Conservation (phyloP, 176 grass and related monocot genomes). For the Tillandsia fasciculata region DNA sequence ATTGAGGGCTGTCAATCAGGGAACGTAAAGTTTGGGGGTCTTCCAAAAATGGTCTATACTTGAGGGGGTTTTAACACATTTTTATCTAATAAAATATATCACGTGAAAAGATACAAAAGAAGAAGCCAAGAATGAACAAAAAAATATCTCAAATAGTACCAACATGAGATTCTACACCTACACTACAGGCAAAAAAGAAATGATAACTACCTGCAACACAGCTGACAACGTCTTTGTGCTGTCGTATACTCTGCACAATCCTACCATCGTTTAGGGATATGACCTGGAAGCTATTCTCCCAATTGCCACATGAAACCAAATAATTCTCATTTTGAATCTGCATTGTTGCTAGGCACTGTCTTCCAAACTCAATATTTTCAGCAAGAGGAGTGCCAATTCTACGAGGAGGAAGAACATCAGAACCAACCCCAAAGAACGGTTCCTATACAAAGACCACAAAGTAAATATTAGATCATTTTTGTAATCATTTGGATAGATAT, state of each 20-base stretch:
- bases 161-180: too few species aligned
- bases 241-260: slow-evolving; percentile 91
- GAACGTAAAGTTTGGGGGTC: too few species aligned
- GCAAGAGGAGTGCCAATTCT: slow-evolving; percentile 73
- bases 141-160: background rate
- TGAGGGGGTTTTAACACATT: too few species aligned
- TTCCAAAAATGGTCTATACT: too few species aligned
- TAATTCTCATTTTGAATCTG: slow-evolving; percentile 83
- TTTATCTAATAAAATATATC: background rate
- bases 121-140: background rate
- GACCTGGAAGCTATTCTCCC: slow-evolving; percentile 98
- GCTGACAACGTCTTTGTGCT: slow-evolving; percentile 97
- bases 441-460: slow-evolving; percentile 43
- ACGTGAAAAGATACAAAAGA: background rate
- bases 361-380: slow-evolving; percentile 90
- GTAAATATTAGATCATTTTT: slow-evolving; percentile 6
- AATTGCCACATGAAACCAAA: slow-evolving; percentile 89
- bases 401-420: slow-evolving; percentile 75
- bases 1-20: too few species aligned
- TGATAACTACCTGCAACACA: slow-evolving; percentile 70
- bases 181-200: background rate
- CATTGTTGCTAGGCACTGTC: slow-evolving; percentile 65
- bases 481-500: background rate
- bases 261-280: slow-evolving; percentile 83
- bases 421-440: slow-evolving; percentile 94